These are phyloP conservation scores for Aureobasidium sp. DNA, from an alignment of 2,329 filamentous ascomycete species.

Conservation along the genomic window DNA sequence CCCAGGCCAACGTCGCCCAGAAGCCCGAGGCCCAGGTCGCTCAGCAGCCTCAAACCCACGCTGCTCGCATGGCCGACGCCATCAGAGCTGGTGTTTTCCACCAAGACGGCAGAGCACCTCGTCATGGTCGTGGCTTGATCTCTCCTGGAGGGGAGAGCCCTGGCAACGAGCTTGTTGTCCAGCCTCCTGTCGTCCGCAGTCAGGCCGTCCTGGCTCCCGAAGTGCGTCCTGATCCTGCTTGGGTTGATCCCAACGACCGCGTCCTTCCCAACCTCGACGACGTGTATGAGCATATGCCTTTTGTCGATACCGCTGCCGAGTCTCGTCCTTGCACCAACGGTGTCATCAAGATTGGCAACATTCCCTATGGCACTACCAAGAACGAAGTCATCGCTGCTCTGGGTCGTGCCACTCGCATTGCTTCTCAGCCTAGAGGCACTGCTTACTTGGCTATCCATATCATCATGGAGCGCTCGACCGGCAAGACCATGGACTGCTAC, in stretches of 20 bases:
- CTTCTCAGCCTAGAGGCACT: conserved; percentile 23
- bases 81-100: neutral
- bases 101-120: neutral
- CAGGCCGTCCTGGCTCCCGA: neutral
- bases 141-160: neutral
- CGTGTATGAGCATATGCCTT: conserved; percentile 21
- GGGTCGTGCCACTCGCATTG: conserved; percentile 33
- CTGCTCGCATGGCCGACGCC: neutral
- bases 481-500: conserved; percentile 48
- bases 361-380: conserved; percentile 43
- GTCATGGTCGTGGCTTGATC: neutral
- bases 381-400: conserved; percentile 41
- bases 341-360: conserved; percentile 28
- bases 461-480: conserved; percentile 49
- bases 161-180: neutral
- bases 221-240: conserved; percentile 9
- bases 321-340: conserved; percentile 17
- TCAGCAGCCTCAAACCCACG: neutral
- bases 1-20: neutral
- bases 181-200: neutral
- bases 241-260: neutral
- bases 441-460: conserved; percentile 44
- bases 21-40: neutral
- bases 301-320: conserved; percentile 18
- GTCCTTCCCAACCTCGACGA: conserved; percentile 19